phyloP scores from a whole-genome alignment of 192 early-diverging fungal species.

The Cladochytrium replicatum region DNA sequence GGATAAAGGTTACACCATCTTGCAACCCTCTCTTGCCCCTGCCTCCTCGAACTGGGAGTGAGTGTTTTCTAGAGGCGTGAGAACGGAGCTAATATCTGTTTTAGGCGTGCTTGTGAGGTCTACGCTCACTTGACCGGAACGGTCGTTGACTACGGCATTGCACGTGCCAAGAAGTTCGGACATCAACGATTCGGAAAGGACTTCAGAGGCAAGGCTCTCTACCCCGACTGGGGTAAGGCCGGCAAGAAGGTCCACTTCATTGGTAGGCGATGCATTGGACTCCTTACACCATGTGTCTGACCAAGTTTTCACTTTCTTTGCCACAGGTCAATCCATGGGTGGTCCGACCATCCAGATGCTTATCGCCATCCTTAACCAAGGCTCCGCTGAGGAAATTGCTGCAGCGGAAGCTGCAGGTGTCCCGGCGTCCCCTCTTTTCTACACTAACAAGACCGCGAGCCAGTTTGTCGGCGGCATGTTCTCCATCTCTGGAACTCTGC shows the following conservation, averaged over 20 bases:
- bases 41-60: conserved; percentile 3
- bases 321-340: conserved; percentile 14
- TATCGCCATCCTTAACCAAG: conserved; percentile 4
- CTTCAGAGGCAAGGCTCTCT: conserved; percentile 7
- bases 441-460: conserved; percentile 12
- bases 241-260: too few species aligned
- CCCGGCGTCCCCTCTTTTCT: conserved; percentile 12
- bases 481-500: conserved; percentile 10
- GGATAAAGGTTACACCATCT: conserved; percentile 2
- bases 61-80: neutral
- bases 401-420: conserved; percentile 7
- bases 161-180: conserved; percentile 7
- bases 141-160: conserved; percentile 15
- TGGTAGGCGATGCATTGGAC: too few species aligned
- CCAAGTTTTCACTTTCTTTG: conserved; percentile 4
- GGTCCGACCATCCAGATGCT: conserved; percentile 14
- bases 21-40: neutral
- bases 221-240: too few species aligned
- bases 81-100: too few species aligned
- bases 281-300: neutral
- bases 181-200: conserved; percentile 13
- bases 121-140: conserved; percentile 17
- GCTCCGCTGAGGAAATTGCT: conserved; percentile 7
- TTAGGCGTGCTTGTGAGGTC: conserved; percentile 20
- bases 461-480: conserved; percentile 8